phyloP scores from a whole-genome alignment of 768 basidiomycete species.

The Lactarius quietus region DNA sequence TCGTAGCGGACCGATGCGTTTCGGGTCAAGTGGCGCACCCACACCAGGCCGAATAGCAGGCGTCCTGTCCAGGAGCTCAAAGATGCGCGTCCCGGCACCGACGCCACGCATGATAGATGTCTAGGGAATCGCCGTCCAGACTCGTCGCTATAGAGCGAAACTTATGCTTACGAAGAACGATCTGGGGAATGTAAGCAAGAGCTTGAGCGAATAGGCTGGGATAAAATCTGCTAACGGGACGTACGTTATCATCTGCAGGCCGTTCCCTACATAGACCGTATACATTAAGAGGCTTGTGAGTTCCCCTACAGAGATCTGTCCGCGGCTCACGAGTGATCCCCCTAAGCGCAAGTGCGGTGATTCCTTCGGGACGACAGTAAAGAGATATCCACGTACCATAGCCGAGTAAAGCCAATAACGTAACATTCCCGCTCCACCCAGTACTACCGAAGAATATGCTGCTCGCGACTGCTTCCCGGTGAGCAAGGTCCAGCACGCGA shows the following conservation, averaged over 20 bases:
- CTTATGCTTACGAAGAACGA: conserved; percentile 38
- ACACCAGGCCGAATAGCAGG: conserved; percentile 66
- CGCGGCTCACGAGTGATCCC: conserved; percentile 84
- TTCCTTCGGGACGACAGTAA: background rate
- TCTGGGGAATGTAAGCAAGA: conserved; percentile 26
- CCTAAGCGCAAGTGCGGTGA: conserved; percentile 42
- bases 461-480: conserved; percentile 84
- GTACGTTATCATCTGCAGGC: conserved; percentile 76
- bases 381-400: conserved; percentile 61
- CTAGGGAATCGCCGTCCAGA: conserved; percentile 36
- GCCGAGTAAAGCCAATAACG: conserved; percentile 81
- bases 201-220: no score
- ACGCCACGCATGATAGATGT: conserved; percentile 96
- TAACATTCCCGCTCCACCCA: conserved; percentile 92
- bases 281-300: conserved; percentile 87
- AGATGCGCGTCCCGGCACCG: conserved; percentile 90
- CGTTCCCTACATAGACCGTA: conserved; percentile 83
- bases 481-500: conserved; percentile 67
- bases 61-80: conserved; percentile 81
- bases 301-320: conserved; percentile 88
- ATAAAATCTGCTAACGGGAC: conserved; percentile 31
- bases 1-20: conserved; percentile 63
- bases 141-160: conserved; percentile 33
- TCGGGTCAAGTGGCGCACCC: conserved; percentile 54
- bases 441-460: conserved; percentile 92